phyloP scores from a whole-genome alignment of 192 early-diverging fungal genomes.

The Chytriomyces confervae region DNA sequence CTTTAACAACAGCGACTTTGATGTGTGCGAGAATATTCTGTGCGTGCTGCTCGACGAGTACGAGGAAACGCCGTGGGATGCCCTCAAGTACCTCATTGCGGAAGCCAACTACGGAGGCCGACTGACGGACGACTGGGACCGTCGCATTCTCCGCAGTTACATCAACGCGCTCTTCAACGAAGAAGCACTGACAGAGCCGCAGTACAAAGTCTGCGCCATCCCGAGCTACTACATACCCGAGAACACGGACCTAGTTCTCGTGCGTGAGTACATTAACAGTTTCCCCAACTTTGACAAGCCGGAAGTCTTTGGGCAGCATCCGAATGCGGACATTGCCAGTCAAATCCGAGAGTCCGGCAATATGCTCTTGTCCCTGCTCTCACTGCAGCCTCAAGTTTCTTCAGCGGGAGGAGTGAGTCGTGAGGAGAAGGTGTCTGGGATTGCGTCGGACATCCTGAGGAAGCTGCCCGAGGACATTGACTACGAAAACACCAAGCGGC shows the following conservation, averaged over 20 bases:
- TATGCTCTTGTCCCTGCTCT: conserved; percentile 57
- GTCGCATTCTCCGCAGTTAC: conserved; percentile 62
- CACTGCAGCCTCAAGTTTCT: conserved; percentile 60
- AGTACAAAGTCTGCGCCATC: conserved; percentile 56
- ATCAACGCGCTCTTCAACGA: conserved; percentile 63
- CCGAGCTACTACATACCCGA: conserved; percentile 64
- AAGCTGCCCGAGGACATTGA: conserved; percentile 61
- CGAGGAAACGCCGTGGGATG: conserved; percentile 65
- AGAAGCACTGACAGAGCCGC: conserved; percentile 57
- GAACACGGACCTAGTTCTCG: conserved; percentile 40
- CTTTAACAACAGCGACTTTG: conserved; percentile 73
- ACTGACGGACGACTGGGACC: conserved; percentile 69
- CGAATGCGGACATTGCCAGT: conserved; percentile 67
- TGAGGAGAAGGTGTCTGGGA: conserved; percentile 61
- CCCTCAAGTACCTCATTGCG: conserved; percentile 67
- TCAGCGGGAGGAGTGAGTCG: conserved; percentile 43
- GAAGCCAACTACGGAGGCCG: conserved; percentile 71
- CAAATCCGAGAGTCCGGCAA: conserved; percentile 63
- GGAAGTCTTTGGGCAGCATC: conserved; percentile 71
- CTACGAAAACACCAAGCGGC: conserved; percentile 58
- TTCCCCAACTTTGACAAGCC: conserved; percentile 64
- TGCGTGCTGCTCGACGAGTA: conserved; percentile 66
- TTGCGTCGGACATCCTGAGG: conserved; percentile 56
- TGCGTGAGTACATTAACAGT: conserved; percentile 59
- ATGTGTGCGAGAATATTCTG: conserved; percentile 64